Base-by-base conservation (phyloP, 2,329 filamentous ascomycete species). In the Botrytis fabae region DNA sequence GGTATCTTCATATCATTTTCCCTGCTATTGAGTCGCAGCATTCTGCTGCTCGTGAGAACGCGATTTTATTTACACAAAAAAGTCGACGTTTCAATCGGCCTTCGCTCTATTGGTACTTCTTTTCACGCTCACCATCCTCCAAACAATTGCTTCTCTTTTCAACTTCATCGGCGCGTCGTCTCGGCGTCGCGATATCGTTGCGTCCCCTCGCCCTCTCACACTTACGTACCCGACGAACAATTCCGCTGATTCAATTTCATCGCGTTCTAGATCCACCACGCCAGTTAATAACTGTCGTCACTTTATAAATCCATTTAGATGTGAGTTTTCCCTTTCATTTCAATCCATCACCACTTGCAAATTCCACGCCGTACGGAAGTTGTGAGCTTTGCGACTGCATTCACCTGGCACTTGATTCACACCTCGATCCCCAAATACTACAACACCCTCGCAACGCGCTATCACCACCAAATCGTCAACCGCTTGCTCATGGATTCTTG, bases 321-420 rank as follows among this genome's bases (percentile, higher is more conserved):
- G 78, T 79, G 76, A 75, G 78, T 76, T 40, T 38, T 40, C 40
- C 62, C 69, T 42, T 61, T 70, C 71, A 46, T 59, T 70, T 74
- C 73, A 54, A 51, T 40, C 72, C 60, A 74, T 77, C 70, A 64
- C 60, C 51, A 38, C 62, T 59, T 70, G 65, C 71, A 57, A 72
- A 60, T 65, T 75, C 75, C 54, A 73, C 65, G 74, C 75, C 74
- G 73, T 72, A 70, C 77, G 63, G 51, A 62, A 75, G 69, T 75
- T 74, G 69, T 75, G 62, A 32, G 61, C 73, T 78, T 77, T 79
- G 78, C 78, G 78, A 75, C 77, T 75, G 75, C 48, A 59, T 48
- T 66, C 59, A 69, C 46, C 64, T 72, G 71, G 38, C 73, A 64
- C 42, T 20, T 54, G 9, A 38, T n/a, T 70, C 63, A 46, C 40